Conservation (phyloP, 2,329 filamentous ascomycete species). For the Bipolaris bicolor region DNA sequence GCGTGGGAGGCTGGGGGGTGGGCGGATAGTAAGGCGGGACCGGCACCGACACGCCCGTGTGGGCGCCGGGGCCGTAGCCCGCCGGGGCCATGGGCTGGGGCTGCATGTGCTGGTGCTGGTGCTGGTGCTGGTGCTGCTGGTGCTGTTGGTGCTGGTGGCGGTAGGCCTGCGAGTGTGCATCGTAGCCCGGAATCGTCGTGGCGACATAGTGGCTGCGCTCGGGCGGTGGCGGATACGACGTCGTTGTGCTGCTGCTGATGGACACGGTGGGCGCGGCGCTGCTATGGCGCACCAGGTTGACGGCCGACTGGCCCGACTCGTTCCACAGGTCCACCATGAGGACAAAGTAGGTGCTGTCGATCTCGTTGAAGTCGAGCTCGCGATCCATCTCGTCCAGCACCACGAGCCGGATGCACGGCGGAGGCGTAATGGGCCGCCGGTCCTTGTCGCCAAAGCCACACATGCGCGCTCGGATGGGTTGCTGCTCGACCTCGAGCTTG, state of each 20-base stretch:
- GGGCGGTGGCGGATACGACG: slow-evolving; percentile 70
- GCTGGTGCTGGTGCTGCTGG: slow-evolving; percentile 28
- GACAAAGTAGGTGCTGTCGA: slow-evolving; percentile 71
- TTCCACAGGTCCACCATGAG: slow-evolving; percentile 74
- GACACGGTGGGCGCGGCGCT: slow-evolving; percentile 68
- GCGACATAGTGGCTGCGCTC: slow-evolving; percentile 44
- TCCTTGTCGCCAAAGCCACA: slow-evolving; percentile 99
- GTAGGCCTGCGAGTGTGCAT: slow-evolving; percentile 1
- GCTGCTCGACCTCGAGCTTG: slow-evolving; percentile 82
- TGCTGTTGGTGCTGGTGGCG: slow-evolving; percentile 38
- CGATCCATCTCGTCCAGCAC: slow-evolving; percentile 80
- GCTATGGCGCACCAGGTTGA: slow-evolving; percentile 72
- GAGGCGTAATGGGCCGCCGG: slow-evolving; percentile 91
- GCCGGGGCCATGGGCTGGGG: slow-evolving; percentile 18
- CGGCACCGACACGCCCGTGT: slow-evolving; percentile 7
- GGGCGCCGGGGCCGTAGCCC: slow-evolving; percentile 11
- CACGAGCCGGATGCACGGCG: slow-evolving; percentile 85
- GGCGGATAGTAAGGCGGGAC: slow-evolving; percentile 8
- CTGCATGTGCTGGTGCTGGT: slow-evolving; percentile 22
- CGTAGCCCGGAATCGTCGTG: slow-evolving; percentile 42
- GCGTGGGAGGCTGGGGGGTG: background rate
- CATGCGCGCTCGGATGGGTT: slow-evolving; percentile 93
- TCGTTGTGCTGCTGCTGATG: slow-evolving; percentile 80
- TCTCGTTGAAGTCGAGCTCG: slow-evolving; percentile 80
- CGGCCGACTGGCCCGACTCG: slow-evolving; percentile 64